Conservation (phyloP, 371 early-diverging fungal species). For the Rhizopus stolonifer region DNA sequence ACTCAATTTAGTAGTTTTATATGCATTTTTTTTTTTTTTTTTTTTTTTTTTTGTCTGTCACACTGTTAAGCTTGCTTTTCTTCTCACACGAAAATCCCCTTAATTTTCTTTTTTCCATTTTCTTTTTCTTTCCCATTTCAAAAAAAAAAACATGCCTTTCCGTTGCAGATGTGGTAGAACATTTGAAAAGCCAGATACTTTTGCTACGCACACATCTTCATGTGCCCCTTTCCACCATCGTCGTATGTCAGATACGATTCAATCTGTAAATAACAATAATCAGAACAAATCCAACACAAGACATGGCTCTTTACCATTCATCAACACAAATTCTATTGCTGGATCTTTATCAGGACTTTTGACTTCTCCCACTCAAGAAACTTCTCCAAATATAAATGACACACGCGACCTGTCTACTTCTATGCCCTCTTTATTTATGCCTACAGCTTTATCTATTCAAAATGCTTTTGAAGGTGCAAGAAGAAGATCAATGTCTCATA, state of each 20-base stretch:
- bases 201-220: conserved; percentile 47
- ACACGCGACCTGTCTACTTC: background rate
- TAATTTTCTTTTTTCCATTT: conserved; percentile 11
- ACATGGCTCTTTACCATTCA: conserved; percentile 17
- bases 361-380: background rate
- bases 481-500: conserved; percentile 53
- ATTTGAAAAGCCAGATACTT: conserved; percentile 53
- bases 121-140: conserved; percentile 14
- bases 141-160: conserved; percentile 43
- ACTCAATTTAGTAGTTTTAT: too few species aligned
- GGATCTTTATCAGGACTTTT: background rate
- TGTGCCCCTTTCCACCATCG: conserved; percentile 52
- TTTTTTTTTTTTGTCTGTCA: conserved; percentile 5
- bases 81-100: background rate
- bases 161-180: conserved; percentile 58
- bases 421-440: conserved; percentile 34
- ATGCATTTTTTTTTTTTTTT: conserved; percentile 9
- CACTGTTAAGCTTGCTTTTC: background rate
- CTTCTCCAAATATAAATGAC: background rate
- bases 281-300: conserved; percentile 14
- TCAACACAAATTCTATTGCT: conserved; percentile 18
- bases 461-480: conserved; percentile 53
- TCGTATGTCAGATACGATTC: conserved; percentile 42
- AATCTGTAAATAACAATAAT: conserved; percentile 19
- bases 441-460: conserved; percentile 48